Evolutionary conservation across 768 basidiomycete species (phyloP), one percentile per base, ranked within the genome.

Genomic region (Dendrothele bispora): DNA sequence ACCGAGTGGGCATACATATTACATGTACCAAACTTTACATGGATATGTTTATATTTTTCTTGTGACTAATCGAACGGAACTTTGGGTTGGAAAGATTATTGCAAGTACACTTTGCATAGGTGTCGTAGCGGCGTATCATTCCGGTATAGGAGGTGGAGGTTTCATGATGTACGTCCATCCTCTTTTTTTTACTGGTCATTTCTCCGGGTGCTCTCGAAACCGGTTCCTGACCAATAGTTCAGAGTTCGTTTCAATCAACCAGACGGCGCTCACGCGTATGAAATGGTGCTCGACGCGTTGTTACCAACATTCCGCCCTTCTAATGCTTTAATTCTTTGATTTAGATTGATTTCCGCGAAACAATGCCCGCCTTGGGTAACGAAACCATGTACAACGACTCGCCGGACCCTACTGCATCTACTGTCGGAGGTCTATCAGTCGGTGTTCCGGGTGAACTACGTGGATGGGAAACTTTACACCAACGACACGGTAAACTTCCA

Each of bases 291-390:
- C n/a, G n/a, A n/a, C n/a, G n/a, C n/a, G n/a, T n/a, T n/a, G n/a
- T n/a, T n/a, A n/a, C n/a, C n/a, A 0, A 6, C 24, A 32, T 39
- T n/a, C n/a, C n/a, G n/a, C n/a, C n/a, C n/a, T n/a, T n/a, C n/a
- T n/a, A n/a, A n/a, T n/a, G n/a, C n/a, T n/a, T n/a, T n/a, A n/a
- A n/a, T n/a, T n/a, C n/a, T n/a, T n/a, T n/a, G n/a, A n/a, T n/a
- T n/a, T n/a, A n/a, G n/a, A 72, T 78, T 43, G 75, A 78, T 60
- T 78, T 77, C 59, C 68, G 76, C 32, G 76, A 78, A 54, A 71
- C 72, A 2, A 69, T 70, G 46, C 73, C 76, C 7, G 53, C 60
- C 1, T 61, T 55, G 15, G 62, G 71, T 11, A 62, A 65, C 49
- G 51, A 64, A 43, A 61, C 64, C 48, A 76, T 78, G 74, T 75